Conservation (phyloP, 768 basidiomycete species). For the Lactifluus volemus region DNA sequence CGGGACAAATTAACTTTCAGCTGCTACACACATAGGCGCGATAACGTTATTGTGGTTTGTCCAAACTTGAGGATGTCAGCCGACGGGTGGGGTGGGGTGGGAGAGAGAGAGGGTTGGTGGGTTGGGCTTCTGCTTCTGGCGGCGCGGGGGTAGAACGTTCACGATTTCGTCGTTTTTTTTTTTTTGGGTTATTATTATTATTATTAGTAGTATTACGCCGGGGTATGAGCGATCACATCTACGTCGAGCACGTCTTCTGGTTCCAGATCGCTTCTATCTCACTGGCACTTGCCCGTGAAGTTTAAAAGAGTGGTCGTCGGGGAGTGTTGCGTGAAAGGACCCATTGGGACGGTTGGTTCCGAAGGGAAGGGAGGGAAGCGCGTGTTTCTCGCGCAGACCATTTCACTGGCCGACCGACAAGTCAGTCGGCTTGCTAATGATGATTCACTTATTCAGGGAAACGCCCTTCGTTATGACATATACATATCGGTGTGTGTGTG, state of each 20-base stretch:
- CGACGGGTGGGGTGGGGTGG: background rate
- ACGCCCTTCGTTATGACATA: constrained; percentile 11
- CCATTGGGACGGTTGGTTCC: background rate
- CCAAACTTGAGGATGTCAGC: constrained; percentile 14
- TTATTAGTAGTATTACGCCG: background rate
- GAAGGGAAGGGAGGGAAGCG: constrained; percentile 7
- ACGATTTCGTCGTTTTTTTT: background rate
- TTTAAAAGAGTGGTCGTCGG: background rate
- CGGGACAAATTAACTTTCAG: constrained; percentile 16
- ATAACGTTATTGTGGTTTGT: constrained; percentile 13
- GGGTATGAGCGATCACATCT: background rate
- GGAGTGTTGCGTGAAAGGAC: background rate
- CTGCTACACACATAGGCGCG: constrained; percentile 2
- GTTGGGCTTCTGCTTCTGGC: constrained; percentile 10
- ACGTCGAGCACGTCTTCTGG: background rate
- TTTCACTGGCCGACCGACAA: constrained; percentile 16
- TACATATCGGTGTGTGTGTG: constrained; percentile 2
- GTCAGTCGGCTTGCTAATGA: constrained; percentile 15
- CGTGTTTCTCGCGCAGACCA: constrained; percentile 11
- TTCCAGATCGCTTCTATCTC: background rate
- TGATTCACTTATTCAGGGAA: constrained; percentile 2
- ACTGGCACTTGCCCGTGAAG: background rate
- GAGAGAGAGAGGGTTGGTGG: background rate
- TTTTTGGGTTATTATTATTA: too few species aligned
- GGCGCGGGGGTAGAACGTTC: constrained; percentile 19